Evolutionary conservation across 805 yeast species (phyloP), one percentile per base, ranked within the genome.

Genomic region (Teunomyces funiuensis): DNA sequence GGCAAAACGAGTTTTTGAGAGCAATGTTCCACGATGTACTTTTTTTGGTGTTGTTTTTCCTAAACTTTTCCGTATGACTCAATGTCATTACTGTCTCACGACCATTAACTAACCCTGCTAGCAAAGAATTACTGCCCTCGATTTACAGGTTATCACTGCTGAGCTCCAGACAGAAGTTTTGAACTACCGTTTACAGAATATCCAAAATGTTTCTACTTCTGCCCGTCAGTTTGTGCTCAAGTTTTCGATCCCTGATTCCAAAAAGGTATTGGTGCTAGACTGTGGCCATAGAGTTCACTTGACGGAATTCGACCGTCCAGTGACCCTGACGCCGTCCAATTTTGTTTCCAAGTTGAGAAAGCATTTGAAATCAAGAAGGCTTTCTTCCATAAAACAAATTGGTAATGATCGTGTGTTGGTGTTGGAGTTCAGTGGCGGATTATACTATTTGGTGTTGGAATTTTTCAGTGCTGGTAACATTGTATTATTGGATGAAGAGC

Each of bases 401-500:
- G 83, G 81, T 0, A 77, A 81, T 53, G 97, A 89, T 57, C 75
- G 98, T 60, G 79, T 88, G n/a, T 69, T 88, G 33, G 95, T 89
- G 0, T 61, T 91, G 33, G 81, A 87, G 45, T 91, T 91, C 63
- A 81, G 90, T 33, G 96, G 88, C 53, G 96, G 96, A 2, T 54
- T 78, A 39, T 81, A 66, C 55, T 83, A 85, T 52, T 66, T 91
- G 49, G 96, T 88, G 0, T 63, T 91, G 40, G 99, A 91, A 61
- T 91, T 91, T 55, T 91, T 90, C 67, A 86, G 97, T 57, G 97
- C 97, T 2, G 99, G 99, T 19, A 91, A 91, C 57, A 78, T 91
- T 41, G 68, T 91, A 14, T 69, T 91, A 15, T 69, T 91, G 46
- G 95, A 91, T 60, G 74, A 79, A 20, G 75, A 82, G 15, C 61